Evolutionary conservation across 140 eudicot genomes (phyloP).

Genomic region (Senecio squalidus): DNA sequence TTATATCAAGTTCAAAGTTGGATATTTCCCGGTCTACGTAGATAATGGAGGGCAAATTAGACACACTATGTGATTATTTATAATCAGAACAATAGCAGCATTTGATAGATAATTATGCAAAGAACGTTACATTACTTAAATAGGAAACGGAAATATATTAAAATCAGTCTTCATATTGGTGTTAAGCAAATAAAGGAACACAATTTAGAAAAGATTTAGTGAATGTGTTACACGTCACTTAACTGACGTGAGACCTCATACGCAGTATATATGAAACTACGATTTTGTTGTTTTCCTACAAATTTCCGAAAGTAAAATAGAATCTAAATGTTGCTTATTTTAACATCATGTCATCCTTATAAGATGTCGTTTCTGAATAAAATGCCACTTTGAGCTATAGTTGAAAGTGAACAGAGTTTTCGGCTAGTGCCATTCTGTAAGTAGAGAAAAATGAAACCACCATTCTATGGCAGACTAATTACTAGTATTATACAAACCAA

Average conservation of each 20-base stretch:
- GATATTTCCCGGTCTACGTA: background rate
- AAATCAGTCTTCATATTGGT: background rate
- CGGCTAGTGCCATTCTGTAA: background rate
- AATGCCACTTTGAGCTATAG: background rate
- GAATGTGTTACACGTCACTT: background rate
- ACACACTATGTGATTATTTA: background rate
- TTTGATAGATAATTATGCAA: background rate
- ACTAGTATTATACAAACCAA: background rate
- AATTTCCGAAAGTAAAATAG: background rate
- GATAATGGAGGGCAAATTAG: too few species aligned
- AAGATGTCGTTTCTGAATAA: background rate
- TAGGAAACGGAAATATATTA: background rate
- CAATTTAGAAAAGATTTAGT: background rate
- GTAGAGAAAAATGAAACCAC: background rate
- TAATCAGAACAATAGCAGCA: background rate
- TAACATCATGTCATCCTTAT: too few species aligned
- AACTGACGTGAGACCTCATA: background rate
- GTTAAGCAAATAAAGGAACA: background rate
- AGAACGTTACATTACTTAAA: background rate
- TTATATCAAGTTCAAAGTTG: background rate
- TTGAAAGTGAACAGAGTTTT: background rate
- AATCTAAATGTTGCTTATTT: background rate
- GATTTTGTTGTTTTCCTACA: background rate
- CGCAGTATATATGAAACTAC: background rate
- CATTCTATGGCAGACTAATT: too few species aligned